Percentiles rank a stretch among this genome's conserved stretches.
phyloP scores from a whole-genome alignment of 331 rosid genomes.

The Cydonia oblonga region DNA sequence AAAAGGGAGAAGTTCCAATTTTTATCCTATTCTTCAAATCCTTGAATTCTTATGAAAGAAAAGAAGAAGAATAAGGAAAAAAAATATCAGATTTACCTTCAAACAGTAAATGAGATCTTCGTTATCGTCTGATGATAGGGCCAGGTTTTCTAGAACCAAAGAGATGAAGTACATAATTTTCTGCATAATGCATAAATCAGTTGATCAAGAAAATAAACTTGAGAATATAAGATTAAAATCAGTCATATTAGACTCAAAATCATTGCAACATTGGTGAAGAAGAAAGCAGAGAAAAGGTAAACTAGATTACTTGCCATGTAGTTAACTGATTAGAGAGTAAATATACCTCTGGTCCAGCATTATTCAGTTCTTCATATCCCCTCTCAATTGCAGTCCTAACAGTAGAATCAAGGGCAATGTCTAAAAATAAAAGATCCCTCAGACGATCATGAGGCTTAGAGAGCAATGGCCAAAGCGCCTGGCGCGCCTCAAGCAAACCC shows the following conservation, averaged over 20 bases:
- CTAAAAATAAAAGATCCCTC: conserved; percentile 89
- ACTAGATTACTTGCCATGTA: background rate
- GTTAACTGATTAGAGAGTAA: background rate
- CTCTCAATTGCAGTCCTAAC: conserved; percentile 92
- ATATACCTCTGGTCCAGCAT: conserved; percentile 76
- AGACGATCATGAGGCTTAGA: conserved; percentile 61
- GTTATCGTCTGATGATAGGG: conserved; percentile 72
- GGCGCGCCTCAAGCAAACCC: conserved; percentile 96
- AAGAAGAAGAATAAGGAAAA: no score
- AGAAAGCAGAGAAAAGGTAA: background rate
- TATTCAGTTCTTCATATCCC: conserved; percentile 68
- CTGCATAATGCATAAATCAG: conserved; percentile 44
- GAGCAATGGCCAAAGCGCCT: conserved; percentile 62
- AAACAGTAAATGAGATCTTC: conserved; percentile 78
- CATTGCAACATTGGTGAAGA: conserved; percentile 3
- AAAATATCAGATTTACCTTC: no score
- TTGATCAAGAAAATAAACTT: conserved; percentile 5
- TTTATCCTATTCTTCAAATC: no score
- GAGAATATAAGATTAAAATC: background rate
- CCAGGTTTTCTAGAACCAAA: conserved; percentile 79
- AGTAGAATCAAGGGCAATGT: conserved; percentile 89
- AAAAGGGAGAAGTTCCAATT: no score
- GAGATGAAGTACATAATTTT: conserved; percentile 72
- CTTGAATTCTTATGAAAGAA: no score
- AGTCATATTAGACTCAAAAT: background rate